Base-by-base conservation (phyloP, 352 stramenopile species). In the Aphanomyces stellatus region DNA sequence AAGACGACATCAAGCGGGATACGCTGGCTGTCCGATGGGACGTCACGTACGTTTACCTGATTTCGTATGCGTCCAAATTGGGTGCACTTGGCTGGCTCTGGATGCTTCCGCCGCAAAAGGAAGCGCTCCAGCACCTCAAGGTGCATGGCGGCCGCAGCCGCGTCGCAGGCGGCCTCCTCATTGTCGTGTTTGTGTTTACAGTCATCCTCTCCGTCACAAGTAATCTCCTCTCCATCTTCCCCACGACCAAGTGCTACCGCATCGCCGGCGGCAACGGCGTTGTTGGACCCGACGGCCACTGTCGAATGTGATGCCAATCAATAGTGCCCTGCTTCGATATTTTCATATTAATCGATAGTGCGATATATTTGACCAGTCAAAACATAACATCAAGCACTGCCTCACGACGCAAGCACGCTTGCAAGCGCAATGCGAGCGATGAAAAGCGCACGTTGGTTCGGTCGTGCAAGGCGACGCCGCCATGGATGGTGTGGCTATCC, bases 21-120 rank as follows among this genome's bases (percentile, higher is more conserved):
- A 63, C 68, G n/a, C 33, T 37, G 13, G 42, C 69, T 19, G 63
- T 74, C 2, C 71, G 71, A 24, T 64, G 30, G n/a, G 41, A 79
- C 31, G 72, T 80, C 53, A 78, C 77, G 19, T 82, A 81, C 56
- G 75, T 74, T 0, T 87, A 87, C 51, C 35, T 82, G 31, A 87
- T 88, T 62, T 74, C 76, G 40, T 89, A 89, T 59, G 71, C 62
- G 1, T 69, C 76, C 72, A 84, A 87, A 22, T 66, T 87, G n/a
- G 31, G 72, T 11, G 79, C 78, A 1, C 28, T 82, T 15, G 49
- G 79, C 0, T 88, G 82, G 24, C 65, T 88, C 17, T 30, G 81
- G 2, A 74, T 74, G 53, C 51, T 88, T 2, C 76, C 80, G 13
- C 72, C 69, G 4, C 80, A 90, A 41, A 88, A 90, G 69, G 49